Percentiles rank a stretch among this genome's conserved stretches.
phyloP scores from a whole-genome alignment of 192 early-diverging fungal species.

The Neocallimastix lanati region DNA sequence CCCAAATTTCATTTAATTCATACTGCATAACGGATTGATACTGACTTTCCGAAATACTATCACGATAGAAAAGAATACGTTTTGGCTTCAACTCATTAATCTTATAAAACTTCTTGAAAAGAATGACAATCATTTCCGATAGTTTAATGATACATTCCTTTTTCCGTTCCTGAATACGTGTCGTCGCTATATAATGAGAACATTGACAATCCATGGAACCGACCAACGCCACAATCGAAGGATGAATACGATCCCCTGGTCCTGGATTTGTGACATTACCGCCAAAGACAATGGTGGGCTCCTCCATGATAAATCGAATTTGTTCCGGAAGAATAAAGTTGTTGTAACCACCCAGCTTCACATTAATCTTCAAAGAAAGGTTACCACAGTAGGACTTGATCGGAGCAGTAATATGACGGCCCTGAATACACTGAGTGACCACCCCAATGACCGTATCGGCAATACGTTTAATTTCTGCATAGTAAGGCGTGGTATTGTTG shows the following conservation, averaged over 20 bases:
- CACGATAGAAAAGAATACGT: constrained; percentile 39
- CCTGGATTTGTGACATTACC: constrained; percentile 61
- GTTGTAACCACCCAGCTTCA: constrained; percentile 61
- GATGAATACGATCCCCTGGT: constrained; percentile 25
- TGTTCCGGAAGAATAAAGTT: constrained; percentile 4
- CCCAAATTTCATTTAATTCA: constrained; percentile 56
- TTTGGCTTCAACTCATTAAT: constrained; percentile 31
- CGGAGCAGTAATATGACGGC: constrained; percentile 49
- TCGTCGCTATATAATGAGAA: constrained; percentile 29
- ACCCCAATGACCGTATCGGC: constrained; percentile 76
- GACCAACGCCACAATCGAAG: constrained; percentile 40
- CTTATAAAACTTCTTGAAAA: constrained; percentile 36
- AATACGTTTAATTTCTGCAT: constrained; percentile 75
- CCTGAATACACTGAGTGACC: constrained; percentile 79
- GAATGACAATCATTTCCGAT: constrained; percentile 25
- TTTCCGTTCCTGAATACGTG: constrained; percentile 24
- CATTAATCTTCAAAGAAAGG: constrained; percentile 82
- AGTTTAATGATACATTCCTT: constrained; percentile 31
- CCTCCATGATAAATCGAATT: constrained; percentile 49
- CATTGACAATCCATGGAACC: constrained; percentile 40
- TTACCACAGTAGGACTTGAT: constrained; percentile 93
- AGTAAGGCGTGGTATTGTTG: constrained; percentile 56
- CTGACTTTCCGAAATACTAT: constrained; percentile 77
- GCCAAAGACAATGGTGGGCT: constrained; percentile 70
- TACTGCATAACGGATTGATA: constrained; percentile 50